phyloP scores from a whole-genome alignment of 1,139 yeast genomes.

The Groenewaldozyma sp. region DNA sequence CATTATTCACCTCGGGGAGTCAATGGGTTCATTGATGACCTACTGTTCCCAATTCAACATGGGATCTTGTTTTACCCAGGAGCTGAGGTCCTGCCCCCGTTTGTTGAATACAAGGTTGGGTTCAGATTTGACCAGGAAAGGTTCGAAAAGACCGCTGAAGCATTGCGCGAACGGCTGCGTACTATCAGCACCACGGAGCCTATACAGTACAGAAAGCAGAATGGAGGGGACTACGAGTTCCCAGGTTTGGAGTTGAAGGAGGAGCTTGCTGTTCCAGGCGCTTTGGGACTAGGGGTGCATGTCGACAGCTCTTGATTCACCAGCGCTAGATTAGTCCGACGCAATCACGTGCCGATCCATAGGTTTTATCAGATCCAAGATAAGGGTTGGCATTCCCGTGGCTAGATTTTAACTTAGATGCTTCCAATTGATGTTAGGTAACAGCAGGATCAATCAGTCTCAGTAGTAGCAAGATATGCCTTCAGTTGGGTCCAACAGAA shows the following conservation, averaged over 20 bases:
- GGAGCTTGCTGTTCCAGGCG: slow-evolving; percentile 55
- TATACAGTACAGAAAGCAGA: slow-evolving; percentile 1
- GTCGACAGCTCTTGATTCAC: too few relatives aligned
- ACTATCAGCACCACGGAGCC: slow-evolving; percentile 3
- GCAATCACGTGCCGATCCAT: too few relatives aligned
- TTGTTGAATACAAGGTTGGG: background rate
- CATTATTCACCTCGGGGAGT: slow-evolving; percentile 4
- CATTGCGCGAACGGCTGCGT: slow-evolving; percentile 2
- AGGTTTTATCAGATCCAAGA: too few relatives aligned
- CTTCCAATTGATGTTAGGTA: too few relatives aligned
- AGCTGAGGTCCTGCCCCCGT: slow-evolving; percentile 3
- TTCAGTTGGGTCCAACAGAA: too few relatives aligned
- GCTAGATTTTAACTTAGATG: too few relatives aligned
- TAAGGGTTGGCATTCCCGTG: too few relatives aligned
- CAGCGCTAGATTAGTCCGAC: too few relatives aligned
- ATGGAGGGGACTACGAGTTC: slow-evolving; percentile 21
- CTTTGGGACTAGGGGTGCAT: slow-evolving; percentile 35
- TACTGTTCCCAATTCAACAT: slow-evolving; percentile 1
- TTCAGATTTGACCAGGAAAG: background rate
- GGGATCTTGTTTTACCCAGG: slow-evolving; percentile 4
- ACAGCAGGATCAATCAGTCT: too few relatives aligned
- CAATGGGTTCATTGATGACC: slow-evolving; percentile 3
- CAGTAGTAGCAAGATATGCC: too few relatives aligned
- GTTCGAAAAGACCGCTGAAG: slow-evolving; percentile 2
- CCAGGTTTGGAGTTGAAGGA: slow-evolving; percentile 65